Base-by-base conservation (phyloP, 352 stramenopile genomes). In the Pythium apleroticum region DNA sequence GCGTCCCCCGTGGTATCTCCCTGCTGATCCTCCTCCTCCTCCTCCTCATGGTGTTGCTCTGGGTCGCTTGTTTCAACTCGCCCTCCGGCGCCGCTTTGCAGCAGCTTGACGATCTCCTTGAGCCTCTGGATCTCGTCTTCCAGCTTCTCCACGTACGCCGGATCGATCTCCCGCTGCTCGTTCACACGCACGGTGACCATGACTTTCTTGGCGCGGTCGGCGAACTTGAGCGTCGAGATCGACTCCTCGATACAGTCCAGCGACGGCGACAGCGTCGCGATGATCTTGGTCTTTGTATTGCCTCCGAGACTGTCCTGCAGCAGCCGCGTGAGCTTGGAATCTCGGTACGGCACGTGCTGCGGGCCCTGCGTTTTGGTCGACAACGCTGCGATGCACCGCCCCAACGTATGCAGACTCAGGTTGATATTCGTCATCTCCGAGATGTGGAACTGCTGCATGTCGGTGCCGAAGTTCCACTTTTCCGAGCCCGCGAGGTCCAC, bases 341-440 rank as follows among this genome's bases (percentile, higher is more conserved):
- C 95, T 17, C 95, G 81, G 66, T 97, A 98, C 4, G 92, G 93
- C 8, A 98, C 86, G 62, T 98, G 93, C 17, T 59, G 37, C 1
- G 33, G n/a, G 19, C n/a, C 19, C 10, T 48, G 20, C 4, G 27
- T 14, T 15, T 53, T 88, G 37, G 72, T 73, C 0, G 82, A 89
- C 11, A 97, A 68, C 17, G 89, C 74, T 7, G 85, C 83, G 31
- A 98, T 97, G 55, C 89, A 97, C 30, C 89, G 73, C 8, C 93
- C 94, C 3, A 98, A 76, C 15, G 88, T 97, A 65, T 97, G 89
- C 15, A 98, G 80, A 72, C 86, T 97, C 39, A 97, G 62, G 69
- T 98, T 98, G 66, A 98, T 98, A 63, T 95, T 97, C 17, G 88
- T 98, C 89, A 98, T 96, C 68, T 98, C 93, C 14, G 80, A 92